A percentile compares a stretch with the other conserved stretches of the same genome.
These are phyloP conservation scores for Populus hybrid DNA, from an alignment of 441 rosid species.

Conservation along the genomic window DNA sequence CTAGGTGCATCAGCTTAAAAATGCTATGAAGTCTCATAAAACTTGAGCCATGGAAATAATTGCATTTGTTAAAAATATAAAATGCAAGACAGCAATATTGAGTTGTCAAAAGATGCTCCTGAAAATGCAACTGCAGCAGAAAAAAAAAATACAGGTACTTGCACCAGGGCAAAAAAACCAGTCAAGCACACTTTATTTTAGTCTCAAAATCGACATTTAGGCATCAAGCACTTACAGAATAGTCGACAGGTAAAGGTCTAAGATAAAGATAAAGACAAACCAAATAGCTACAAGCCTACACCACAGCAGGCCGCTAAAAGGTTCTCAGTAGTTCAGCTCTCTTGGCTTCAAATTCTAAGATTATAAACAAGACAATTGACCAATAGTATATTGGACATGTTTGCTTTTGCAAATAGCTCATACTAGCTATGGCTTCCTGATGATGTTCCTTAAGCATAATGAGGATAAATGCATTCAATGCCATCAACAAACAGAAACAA, in stretches of 20 bases:
- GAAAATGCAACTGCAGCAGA: background rate
- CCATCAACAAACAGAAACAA: too few species aligned
- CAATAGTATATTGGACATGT: background rate
- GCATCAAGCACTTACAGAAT: background rate
- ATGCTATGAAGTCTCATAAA: background rate
- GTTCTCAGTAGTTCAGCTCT: background rate
- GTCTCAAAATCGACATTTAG: background rate
- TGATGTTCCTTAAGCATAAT: background rate
- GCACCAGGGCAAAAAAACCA: background rate
- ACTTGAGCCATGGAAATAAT: background rate
- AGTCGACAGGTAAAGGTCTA: background rate
- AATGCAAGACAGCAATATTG: background rate
- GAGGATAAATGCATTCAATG: background rate
- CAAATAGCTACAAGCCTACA: background rate
- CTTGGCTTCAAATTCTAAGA: background rate
- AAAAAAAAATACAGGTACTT: background rate
- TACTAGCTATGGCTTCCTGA: background rate
- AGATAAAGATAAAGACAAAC: background rate
- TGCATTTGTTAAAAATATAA: too few species aligned
- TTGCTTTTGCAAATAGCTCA: background rate
- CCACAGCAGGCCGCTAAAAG: background rate
- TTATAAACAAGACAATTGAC: background rate
- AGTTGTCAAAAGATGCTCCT: background rate
- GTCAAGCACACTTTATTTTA: background rate
- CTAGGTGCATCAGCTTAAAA: slow-evolving; percentile 6